phyloP scores from a whole-genome alignment of 192 early-diverging fungal species.

The Dissophora ornata region DNA sequence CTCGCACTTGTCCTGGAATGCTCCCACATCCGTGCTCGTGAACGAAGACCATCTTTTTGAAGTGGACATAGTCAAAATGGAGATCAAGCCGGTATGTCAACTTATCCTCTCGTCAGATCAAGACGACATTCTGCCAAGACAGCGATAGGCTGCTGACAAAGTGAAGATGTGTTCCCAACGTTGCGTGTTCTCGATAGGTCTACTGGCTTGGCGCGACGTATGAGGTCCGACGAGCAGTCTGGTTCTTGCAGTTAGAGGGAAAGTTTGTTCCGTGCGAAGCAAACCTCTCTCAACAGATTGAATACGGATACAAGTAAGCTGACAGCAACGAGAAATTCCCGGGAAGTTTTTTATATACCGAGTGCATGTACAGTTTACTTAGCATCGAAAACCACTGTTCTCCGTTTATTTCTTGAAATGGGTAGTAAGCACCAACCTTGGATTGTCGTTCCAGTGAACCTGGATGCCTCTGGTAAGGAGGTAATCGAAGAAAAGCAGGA shows the following conservation, averaged over 20 bases:
- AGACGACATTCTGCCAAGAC: too few species aligned
- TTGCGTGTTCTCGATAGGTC: conserved; percentile 49
- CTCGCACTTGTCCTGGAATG: neutral
- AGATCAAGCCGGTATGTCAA: conserved; percentile 60
- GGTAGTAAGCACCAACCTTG: conserved; percentile 71
- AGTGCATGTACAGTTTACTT: too few species aligned
- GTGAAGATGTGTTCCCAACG: neutral
- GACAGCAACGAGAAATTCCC: too few species aligned
- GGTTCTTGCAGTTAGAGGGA: conserved; percentile 79
- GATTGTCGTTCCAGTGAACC: conserved; percentile 42
- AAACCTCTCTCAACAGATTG: conserved; percentile 81
- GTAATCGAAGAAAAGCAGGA: conserved; percentile 47
- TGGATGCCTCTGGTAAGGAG: conserved; percentile 37
- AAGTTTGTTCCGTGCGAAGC: conserved; percentile 86
- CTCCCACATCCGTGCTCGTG: conserved; percentile 61
- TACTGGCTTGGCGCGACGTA: conserved; percentile 88
- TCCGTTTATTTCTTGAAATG: too few species aligned
- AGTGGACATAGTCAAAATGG: conserved; percentile 76
- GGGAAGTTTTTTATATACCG: too few species aligned
- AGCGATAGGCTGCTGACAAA: neutral
- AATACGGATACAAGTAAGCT: conserved; percentile 77
- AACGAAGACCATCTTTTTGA: conserved; percentile 87
- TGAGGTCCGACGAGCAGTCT: conserved; percentile 84
- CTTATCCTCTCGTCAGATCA: too few species aligned
- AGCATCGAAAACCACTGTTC: too few species aligned